Percentiles rank a stretch among this genome's conserved stretches.
Conservation (phyloP, 352 stramenopile species). For the Phytophthora pistaciae region DNA sequence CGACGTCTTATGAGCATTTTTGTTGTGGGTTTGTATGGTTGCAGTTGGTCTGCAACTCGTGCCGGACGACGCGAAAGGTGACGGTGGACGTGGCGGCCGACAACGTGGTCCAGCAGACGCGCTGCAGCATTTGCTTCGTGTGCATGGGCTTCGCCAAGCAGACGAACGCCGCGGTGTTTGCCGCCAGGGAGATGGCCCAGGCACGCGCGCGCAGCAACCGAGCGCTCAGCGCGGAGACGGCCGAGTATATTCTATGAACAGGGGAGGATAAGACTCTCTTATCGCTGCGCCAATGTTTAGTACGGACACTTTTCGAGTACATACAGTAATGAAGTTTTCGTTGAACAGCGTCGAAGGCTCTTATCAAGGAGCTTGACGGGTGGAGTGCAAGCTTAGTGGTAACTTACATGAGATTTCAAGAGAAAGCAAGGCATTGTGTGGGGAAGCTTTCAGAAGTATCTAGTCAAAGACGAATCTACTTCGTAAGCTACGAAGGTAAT, state of each 20-base stretch:
- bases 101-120: slow-evolving; percentile 36
- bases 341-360: background rate
- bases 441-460: no score
- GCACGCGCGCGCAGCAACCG: slow-evolving; percentile 32
- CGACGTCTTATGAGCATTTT: background rate
- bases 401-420: background rate
- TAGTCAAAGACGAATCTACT: no score
- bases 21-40: slow-evolving; percentile 4
- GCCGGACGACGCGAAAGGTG: slow-evolving; percentile 46
- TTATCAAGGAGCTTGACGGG: background rate
- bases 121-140: slow-evolving; percentile 43
- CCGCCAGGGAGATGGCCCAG: slow-evolving; percentile 37
- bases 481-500: no score
- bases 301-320: background rate
- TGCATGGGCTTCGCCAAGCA: slow-evolving; percentile 50
- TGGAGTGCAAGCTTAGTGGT: background rate
- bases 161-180: slow-evolving; percentile 38
- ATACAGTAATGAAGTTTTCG: background rate
- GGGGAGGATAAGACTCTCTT: slow-evolving; percentile 1
- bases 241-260: slow-evolving; percentile 34
- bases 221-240: slow-evolving; percentile 28
- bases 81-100: slow-evolving; percentile 40
- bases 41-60: slow-evolving; percentile 52
- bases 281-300: background rate
- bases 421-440: background rate